Percentiles rank a stretch among this genome's conserved stretches.
phyloP scores from a whole-genome alignment of 768 basidiomycete genomes.

The Panellus pusillus region DNA sequence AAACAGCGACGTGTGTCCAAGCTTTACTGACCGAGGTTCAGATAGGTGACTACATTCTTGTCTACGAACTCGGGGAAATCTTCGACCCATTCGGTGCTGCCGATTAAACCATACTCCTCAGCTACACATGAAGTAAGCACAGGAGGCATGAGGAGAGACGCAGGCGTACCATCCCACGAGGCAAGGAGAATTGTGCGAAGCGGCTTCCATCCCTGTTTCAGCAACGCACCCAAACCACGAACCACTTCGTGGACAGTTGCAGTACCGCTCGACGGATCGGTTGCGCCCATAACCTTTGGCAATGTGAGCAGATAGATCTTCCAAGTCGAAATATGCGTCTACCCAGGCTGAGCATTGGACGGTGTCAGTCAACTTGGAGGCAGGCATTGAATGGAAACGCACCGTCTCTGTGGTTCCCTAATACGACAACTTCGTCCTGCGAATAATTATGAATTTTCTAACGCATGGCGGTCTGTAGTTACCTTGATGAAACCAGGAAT shows the following conservation, averaged over 20 bases:
- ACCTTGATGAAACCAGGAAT: constrained; percentile 60
- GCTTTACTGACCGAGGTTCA: constrained; percentile 60
- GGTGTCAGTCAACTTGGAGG: background rate
- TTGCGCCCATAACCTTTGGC: constrained; percentile 50
- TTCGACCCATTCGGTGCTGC: constrained; percentile 92
- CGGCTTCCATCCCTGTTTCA: constrained; percentile 64
- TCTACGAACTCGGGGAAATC: constrained; percentile 85
- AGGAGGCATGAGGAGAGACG: background rate
- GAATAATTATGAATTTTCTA: background rate
- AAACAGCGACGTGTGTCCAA: constrained; percentile 17
- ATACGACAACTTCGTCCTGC: constrained; percentile 60
- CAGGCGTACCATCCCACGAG: constrained; percentile 76
- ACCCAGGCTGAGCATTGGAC: constrained; percentile 11
- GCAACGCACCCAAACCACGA: constrained; percentile 51
- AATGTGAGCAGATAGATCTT: background rate
- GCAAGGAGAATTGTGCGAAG: constrained; percentile 72
- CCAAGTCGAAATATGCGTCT: background rate
- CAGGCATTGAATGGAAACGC: constrained; percentile 12
- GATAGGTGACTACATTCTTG: constrained; percentile 79
- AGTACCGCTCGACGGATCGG: constrained; percentile 59
- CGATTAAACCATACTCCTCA: constrained; percentile 59
- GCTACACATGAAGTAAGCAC: background rate
- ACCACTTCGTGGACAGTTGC: constrained; percentile 56
- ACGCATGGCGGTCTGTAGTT: background rate
- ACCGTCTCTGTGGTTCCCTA: constrained; percentile 79